Evolutionary conservation across 441 rosid species (phyloP).

Genomic region (Pelargonium cotyledonis): DNA sequence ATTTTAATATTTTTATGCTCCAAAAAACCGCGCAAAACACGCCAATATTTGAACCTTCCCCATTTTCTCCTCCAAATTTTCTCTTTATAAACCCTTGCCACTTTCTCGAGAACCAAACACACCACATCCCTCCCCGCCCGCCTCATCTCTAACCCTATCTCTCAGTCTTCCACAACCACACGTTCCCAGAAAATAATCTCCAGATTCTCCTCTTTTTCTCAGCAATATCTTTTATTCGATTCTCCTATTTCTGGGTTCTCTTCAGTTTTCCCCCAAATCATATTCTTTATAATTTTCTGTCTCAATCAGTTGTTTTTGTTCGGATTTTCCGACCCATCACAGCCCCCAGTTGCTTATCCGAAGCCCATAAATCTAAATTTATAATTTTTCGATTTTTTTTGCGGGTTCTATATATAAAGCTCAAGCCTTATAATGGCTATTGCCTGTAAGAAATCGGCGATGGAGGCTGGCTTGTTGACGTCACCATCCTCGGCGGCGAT

Average conservation of each 20-base stretch:
- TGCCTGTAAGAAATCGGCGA: constrained; percentile 39
- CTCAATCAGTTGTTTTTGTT: not conserved
- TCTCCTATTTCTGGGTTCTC: not conserved
- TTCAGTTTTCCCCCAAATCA: not conserved
- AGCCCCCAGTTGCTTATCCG: not conserved
- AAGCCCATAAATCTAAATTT: not conserved
- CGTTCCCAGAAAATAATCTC: not conserved
- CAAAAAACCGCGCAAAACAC: not conserved
- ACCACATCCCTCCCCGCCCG: not conserved
- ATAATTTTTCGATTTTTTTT: not conserved
- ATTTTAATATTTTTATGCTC: too few species aligned
- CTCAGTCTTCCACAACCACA: not conserved
- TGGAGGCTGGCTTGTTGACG: constrained; percentile 27
- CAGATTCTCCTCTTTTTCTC: not conserved
- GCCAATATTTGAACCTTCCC: not conserved
- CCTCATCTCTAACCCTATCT: not conserved
- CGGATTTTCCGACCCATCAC: not conserved
- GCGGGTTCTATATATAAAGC: not conserved
- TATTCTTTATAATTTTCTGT: not conserved
- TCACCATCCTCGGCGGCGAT: constrained; percentile 21
- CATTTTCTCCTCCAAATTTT: not conserved
- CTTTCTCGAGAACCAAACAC: not conserved
- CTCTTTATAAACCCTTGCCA: not conserved
- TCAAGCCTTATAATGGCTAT: constrained; percentile 42
- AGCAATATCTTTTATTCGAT: not conserved